These are phyloP conservation scores for Diaporthe vexans DNA, from an alignment of 2,329 filamentous ascomycete genomes.

Conservation along the genomic window DNA sequence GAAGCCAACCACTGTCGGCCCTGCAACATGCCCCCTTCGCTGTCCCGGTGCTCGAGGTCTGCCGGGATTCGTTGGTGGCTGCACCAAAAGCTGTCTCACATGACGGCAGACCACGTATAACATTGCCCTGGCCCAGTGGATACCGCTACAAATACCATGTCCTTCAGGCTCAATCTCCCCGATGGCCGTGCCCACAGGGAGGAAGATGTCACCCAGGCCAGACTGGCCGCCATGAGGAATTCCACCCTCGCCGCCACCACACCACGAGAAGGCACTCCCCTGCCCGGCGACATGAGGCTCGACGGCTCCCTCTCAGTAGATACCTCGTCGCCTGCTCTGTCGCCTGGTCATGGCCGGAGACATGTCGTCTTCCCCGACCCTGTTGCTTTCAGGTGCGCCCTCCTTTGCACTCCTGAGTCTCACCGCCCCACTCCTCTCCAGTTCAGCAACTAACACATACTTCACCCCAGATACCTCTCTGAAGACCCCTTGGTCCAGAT, in stretches of 20 bases:
- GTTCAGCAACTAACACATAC: slow-evolving; percentile 2
- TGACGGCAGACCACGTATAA: slow-evolving; percentile 31
- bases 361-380: slow-evolving; percentile 71
- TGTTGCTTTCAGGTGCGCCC: slow-evolving; percentile 66
- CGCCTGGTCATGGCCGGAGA: slow-evolving; percentile 53
- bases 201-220: slow-evolving; percentile 55
- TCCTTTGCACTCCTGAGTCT: not conserved
- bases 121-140: not conserved
- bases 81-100: slow-evolving; percentile 36
- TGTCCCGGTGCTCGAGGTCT: slow-evolving; percentile 35
- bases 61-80: slow-evolving; percentile 33
- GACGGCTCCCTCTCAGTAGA: slow-evolving; percentile 45
- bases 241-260: slow-evolving; percentile 43
- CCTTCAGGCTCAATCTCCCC: slow-evolving; percentile 53
- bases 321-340: slow-evolving; percentile 45
- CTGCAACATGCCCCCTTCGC: slow-evolving; percentile 39
- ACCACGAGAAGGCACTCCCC: slow-evolving; percentile 40
- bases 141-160: slow-evolving; percentile 51
- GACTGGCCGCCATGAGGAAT: slow-evolving; percentile 49
- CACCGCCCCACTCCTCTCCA: not conserved
- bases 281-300: slow-evolving; percentile 41
- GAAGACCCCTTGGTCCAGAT: slow-evolving; percentile 84
- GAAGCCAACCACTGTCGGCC: slow-evolving; percentile 12
- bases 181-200: slow-evolving; percentile 54
- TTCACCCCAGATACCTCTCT: slow-evolving; percentile 77